Evolutionary conservation across 1,139 yeast genomes (phyloP), one percentile per base, ranked within the genome.

Genomic region (Taphrina wiesneri): DNA sequence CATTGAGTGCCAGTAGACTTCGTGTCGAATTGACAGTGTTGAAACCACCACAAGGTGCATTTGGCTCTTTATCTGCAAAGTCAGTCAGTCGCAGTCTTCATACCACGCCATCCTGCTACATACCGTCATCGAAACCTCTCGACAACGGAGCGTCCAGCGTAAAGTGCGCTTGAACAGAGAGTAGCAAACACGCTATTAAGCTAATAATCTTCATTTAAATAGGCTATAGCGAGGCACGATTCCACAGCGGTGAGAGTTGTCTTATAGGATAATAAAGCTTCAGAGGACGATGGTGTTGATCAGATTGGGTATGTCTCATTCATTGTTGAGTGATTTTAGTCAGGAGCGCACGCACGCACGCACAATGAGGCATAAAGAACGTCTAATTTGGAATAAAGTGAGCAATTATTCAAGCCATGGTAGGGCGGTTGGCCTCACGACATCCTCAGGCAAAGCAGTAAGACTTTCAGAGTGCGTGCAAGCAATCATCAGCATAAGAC

Each of bases 21-120:
- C 64, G 56, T 6, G 51, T 56, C 39, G 36, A 36, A 26, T 36
- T 51, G 34, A 51, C 51, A 11, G 51, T 32, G 51, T 41, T 28
- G 32, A 60, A 60, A 7, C 64, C 64, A 5, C 64, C 64, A 30
- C 64, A 60, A 32, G 64, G 64, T 11, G 56, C 64, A 7, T 5
- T 39, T 25, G 51, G 4, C 32, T 60, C 64, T 26, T 39, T 36
- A 54, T 28, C 36, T 49, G 54, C 19, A 6, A 3, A 2, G 9
- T 17, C 2, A 6, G 51, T 45, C 30, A 23, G n/a, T 45, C n/a
- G 51, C 26, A 13, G 15, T 45, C 4, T 7, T 41, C 51, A n/a
- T 2, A 19, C 17, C 21, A n/a, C 30, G 30, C 26, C n/a, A n/a
- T n/a, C n/a, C n/a, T 7, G 15, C n/a, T 13, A 28, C 28, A 21